These are phyloP conservation scores for Inga oerstediana DNA, from an alignment of 306 rosid species.

Conservation along the genomic window DNA sequence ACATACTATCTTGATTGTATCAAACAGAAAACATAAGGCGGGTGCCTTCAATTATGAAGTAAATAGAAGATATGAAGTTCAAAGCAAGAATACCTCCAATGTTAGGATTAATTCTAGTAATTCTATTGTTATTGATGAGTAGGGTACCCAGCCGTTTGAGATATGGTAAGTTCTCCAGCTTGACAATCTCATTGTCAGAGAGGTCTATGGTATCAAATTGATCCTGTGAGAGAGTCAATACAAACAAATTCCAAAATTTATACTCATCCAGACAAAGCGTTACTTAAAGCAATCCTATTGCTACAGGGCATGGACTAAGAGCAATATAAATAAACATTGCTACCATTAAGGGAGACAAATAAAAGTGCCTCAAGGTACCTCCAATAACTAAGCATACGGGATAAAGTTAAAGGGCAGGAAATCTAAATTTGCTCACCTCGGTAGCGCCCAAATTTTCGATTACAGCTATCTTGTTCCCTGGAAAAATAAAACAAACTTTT, in stretches of 20 bases:
- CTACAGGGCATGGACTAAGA: neutral
- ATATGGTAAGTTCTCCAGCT: constrained; percentile 82
- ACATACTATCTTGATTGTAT: neutral
- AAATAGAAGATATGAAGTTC: constrained; percentile 5
- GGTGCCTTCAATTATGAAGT: neutral
- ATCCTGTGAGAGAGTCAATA: constrained; percentile 57
- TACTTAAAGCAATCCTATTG: neutral
- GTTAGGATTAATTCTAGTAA: constrained; percentile 85
- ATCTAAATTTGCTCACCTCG: constrained; percentile 57
- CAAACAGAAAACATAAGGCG: neutral
- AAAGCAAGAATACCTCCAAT: constrained; percentile 66
- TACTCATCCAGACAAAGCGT: neutral
- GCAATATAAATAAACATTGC: neutral
- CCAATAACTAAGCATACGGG: neutral
- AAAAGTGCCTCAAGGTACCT: neutral
- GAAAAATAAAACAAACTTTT: neutral
- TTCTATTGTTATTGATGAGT: constrained; percentile 82
- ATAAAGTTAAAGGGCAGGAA: constrained; percentile 2
- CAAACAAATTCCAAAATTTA: constrained; percentile 2
- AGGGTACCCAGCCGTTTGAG: constrained; percentile 91
- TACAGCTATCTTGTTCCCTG: constrained; percentile 88
- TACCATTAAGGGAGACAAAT: neutral
- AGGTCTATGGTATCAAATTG: constrained; percentile 93
- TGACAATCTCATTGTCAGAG: constrained; percentile 95
- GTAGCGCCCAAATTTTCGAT: constrained; percentile 96